Evolutionary conservation across 306 rosid species (phyloP).

Genomic region (Inga leiocalycina): DNA sequence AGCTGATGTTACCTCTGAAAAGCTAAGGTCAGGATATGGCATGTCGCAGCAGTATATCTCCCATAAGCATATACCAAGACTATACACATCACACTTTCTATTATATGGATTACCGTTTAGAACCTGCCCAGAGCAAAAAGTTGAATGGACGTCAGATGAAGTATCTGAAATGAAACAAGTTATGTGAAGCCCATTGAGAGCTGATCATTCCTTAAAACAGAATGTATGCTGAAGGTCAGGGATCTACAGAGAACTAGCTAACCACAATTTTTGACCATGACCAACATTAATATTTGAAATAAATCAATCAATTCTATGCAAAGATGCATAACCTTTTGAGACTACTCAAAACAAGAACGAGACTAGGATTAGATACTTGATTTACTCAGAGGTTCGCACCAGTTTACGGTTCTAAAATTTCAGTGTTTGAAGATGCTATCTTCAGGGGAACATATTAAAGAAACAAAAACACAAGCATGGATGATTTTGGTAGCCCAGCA

Average conservation of each 20-base stretch:
- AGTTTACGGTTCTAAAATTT: background rate
- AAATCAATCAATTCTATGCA: background rate
- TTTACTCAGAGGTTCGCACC: background rate
- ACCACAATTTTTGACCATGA: background rate
- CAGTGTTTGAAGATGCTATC: background rate
- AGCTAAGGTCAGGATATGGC: slow-evolving; percentile 98
- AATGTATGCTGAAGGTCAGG: slow-evolving; percentile 4
- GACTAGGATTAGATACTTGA: background rate
- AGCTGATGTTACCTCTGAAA: slow-evolving; percentile 95
- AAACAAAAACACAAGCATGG: background rate
- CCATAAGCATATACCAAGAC: slow-evolving; percentile 97
- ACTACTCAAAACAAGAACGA: background rate
- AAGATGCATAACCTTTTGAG: background rate
- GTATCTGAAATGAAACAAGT: slow-evolving; percentile 26
- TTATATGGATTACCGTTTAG: slow-evolving; percentile 95
- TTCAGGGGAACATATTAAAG: background rate
- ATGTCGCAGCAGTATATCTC: slow-evolving; percentile 98
- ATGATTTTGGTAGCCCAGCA: background rate
- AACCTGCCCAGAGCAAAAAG: slow-evolving; percentile 63
- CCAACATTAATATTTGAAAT: background rate
- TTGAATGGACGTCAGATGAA: slow-evolving; percentile 36
- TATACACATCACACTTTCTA: slow-evolving; percentile 92
- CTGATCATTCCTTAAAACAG: slow-evolving; percentile 1
- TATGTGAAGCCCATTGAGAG: slow-evolving; percentile 21
- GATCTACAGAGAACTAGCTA: background rate